A percentile compares a stretch with the other conserved stretches of the same genome.
Evolutionary conservation across 1,139 yeast genomes (phyloP).

Genomic region (Suhomyces bolitotheri): DNA sequence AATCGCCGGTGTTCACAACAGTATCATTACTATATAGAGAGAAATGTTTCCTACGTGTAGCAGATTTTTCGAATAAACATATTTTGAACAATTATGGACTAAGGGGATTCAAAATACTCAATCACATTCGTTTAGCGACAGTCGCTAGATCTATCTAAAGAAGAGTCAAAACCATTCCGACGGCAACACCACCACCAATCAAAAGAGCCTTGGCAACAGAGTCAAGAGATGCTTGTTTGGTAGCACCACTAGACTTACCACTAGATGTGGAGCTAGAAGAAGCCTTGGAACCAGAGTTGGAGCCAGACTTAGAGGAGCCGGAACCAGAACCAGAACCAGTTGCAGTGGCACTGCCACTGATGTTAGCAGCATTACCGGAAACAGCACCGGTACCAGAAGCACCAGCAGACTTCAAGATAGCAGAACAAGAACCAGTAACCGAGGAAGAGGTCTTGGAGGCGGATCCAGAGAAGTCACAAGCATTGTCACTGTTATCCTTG

Average conservation of each 20-base stretch:
- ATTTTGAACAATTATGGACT: no score
- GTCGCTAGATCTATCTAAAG: no score
- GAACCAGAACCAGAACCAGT: slow-evolving; percentile 15
- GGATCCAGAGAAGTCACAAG: slow-evolving; percentile 67
- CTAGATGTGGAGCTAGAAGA: slow-evolving; percentile 15
- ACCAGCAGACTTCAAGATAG: slow-evolving; percentile 25
- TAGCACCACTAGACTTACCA: slow-evolving; percentile 17
- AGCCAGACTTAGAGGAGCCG: slow-evolving; percentile 10
- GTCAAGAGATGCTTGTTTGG: slow-evolving; percentile 20
- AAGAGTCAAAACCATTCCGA: slow-evolving; percentile 19
- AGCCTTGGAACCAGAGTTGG: slow-evolving; percentile 5
- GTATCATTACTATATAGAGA: no score
- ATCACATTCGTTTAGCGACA: no score
- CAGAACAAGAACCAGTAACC: slow-evolving; percentile 24
- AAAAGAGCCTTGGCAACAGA: slow-evolving; percentile 21
- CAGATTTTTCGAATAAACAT: no score
- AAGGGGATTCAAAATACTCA: no score
- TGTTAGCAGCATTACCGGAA: slow-evolving; percentile 11
- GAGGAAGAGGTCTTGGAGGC: slow-evolving; percentile 19
- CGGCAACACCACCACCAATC: slow-evolving; percentile 22
- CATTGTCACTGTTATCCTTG: slow-evolving; percentile 37
- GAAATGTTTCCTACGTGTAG: no score
- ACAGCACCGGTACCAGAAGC: slow-evolving; percentile 23
- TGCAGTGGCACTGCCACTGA: slow-evolving; percentile 4
- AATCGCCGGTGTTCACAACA: no score